Conservation (phyloP, 2,329 filamentous ascomycete species). For the Myotisia sp. region DNA sequence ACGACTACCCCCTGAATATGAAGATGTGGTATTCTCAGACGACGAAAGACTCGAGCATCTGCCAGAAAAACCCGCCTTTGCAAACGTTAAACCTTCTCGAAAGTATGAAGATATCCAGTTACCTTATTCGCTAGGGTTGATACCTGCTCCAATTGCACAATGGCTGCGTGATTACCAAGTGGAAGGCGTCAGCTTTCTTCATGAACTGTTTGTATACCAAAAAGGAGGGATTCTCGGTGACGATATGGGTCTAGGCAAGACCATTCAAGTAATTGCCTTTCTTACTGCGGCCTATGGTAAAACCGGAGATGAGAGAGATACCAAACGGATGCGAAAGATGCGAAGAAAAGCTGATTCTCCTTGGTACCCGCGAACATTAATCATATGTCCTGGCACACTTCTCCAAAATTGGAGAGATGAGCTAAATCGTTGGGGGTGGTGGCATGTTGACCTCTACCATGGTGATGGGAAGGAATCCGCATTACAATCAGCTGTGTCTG, state of each 20-base stretch:
- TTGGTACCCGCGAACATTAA: constrained; percentile 75
- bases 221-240: constrained; percentile 83
- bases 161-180: constrained; percentile 89
- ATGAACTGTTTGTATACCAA: constrained; percentile 80
- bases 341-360: constrained; percentile 42
- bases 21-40: constrained; percentile 62
- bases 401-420: constrained; percentile 88
- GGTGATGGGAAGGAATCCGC: constrained; percentile 57
- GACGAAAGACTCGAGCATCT: constrained; percentile 48
- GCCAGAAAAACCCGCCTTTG: constrained; percentile 56
- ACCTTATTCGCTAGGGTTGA: constrained; percentile 59
- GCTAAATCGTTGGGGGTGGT: constrained; percentile 84
- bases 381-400: constrained; percentile 77
- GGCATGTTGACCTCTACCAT: constrained; percentile 74
- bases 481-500: constrained; percentile 56
- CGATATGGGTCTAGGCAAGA: constrained; percentile 96
- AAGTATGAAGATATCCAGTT: constrained; percentile 63
- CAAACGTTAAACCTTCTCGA: constrained; percentile 47
- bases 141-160: constrained; percentile 79
- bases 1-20: constrained; percentile 62
- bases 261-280: constrained; percentile 88
- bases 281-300: constrained; percentile 87
- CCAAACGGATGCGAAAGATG: constrained; percentile 76
- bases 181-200: constrained; percentile 68
- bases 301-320: constrained; percentile 73